Conservation (phyloP, 495 filamentous ascomycete species). For the Hypoxylon lenormandii region DNA sequence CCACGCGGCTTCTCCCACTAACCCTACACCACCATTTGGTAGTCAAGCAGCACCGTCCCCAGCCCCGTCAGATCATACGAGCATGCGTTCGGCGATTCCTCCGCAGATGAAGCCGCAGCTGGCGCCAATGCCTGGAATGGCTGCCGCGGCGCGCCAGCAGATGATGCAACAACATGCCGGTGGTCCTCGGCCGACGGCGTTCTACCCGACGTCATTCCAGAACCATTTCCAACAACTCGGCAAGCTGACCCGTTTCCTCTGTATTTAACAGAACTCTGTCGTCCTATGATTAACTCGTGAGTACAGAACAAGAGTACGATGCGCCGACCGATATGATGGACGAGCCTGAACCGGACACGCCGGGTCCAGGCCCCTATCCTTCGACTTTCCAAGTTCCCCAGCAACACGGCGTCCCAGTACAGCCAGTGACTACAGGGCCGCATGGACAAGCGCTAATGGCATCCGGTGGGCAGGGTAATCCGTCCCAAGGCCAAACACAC, state of each 20-base stretch:
- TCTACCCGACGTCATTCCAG: constrained; percentile 85
- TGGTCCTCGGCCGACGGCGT: constrained; percentile 58
- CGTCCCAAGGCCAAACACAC: constrained; percentile 56
- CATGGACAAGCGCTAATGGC: constrained; percentile 51
- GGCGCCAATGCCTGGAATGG: constrained; percentile 62
- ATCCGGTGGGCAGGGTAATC: constrained; percentile 47
- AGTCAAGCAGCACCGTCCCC: constrained; percentile 77
- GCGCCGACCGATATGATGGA: constrained; percentile 94
- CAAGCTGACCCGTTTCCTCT: constrained; percentile 78
- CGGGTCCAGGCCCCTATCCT: constrained; percentile 76
- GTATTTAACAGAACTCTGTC: constrained; percentile 75
- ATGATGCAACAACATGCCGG: constrained; percentile 55
- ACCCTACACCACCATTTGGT: constrained; percentile 76
- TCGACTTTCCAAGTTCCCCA: constrained; percentile 46
- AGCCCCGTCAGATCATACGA: constrained; percentile 68
- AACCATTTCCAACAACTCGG: constrained; percentile 97
- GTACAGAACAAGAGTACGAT: constrained; percentile 98
- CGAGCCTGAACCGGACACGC: constrained; percentile 77
- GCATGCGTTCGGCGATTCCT: constrained; percentile 56
- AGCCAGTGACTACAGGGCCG: constrained; percentile 57
- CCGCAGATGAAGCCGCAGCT: constrained; percentile 57
- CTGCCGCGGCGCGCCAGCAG: constrained; percentile 52
- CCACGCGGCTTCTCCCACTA: constrained; percentile 80
- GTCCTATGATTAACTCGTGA: constrained; percentile 83
- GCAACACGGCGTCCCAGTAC: constrained; percentile 56